phyloP scores from a whole-genome alignment of 257 asterid genomes.

The Parsonsia alboflavescens region DNA sequence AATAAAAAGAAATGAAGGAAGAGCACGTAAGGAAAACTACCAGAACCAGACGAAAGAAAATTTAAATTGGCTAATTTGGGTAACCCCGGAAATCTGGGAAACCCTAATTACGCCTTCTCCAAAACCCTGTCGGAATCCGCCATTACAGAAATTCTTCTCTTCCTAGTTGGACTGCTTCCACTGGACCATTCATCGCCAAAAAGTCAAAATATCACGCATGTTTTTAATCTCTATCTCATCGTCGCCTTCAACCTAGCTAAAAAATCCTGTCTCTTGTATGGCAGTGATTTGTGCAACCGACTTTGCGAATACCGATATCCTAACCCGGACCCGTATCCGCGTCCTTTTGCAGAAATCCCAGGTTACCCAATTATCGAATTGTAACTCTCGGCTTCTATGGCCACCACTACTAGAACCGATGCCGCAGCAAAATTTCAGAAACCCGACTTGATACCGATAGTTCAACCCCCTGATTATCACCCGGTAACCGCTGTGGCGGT shows the following conservation, averaged over 20 bases:
- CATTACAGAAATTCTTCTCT: neutral
- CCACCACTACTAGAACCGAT: constrained; percentile 33
- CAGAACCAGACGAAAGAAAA: neutral
- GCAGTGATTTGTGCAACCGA: constrained; percentile 5
- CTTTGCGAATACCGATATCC: neutral
- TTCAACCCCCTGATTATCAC: constrained; percentile 50
- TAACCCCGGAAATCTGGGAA: neutral
- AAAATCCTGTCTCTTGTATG: neutral
- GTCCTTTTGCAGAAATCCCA: neutral
- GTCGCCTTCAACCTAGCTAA: neutral
- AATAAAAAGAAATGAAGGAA: neutral
- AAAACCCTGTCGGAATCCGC: neutral
- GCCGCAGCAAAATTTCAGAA: constrained; percentile 65
- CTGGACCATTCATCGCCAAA: neutral
- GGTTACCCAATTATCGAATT: neutral
- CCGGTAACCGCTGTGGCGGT: constrained; percentile 30
- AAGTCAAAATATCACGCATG: neutral
- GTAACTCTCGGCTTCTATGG: constrained; percentile 37
- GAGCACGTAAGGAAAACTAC: neutral
- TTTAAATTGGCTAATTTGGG: neutral
- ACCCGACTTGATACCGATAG: constrained; percentile 48
- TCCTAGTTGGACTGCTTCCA: too few species aligned
- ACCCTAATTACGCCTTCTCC: constrained; percentile 6
- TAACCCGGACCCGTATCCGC: neutral
- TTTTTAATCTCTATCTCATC: neutral